phyloP scores from a whole-genome alignment of 305 asterid genomes.

The Nicotiana rustica region DNA sequence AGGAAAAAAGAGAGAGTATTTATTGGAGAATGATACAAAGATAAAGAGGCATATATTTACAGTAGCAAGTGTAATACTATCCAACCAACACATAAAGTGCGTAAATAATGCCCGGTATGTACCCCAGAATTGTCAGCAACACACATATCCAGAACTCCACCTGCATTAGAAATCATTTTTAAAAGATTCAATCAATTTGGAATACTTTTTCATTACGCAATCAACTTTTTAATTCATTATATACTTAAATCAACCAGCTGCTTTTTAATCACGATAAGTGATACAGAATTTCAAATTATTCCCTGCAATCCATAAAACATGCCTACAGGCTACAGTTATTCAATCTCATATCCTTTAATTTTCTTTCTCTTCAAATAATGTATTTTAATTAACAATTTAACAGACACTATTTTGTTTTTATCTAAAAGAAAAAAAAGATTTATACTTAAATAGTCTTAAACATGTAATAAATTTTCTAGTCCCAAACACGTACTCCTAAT shows the following conservation, averaged over 20 bases:
- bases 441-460: no score
- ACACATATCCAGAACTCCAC: conserved; percentile 84
- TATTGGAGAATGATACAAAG: not conserved
- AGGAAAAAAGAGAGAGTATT: not conserved
- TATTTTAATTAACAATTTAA: no score
- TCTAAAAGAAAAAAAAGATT: no score
- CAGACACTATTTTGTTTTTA: no score
- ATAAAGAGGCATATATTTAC: not conserved
- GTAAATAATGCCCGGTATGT: conserved; percentile 82
- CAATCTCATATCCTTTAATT: no score
- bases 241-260: not conserved
- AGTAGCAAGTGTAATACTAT: conserved; percentile 34
- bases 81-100: conserved; percentile 78
- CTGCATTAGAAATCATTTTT: conserved; percentile 47
- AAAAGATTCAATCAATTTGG: not conserved
- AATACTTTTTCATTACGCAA: not conserved
- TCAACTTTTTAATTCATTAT: not conserved
- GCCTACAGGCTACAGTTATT: no score
- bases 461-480: no score
- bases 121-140: conserved; percentile 83
- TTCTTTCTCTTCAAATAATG: no score
- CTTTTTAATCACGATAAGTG: not conserved
- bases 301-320: no score
- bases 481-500: no score
- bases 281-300: no score